Conservation (phyloP, 129 eudicot genomes). For the Cynara cardunculus region DNA sequence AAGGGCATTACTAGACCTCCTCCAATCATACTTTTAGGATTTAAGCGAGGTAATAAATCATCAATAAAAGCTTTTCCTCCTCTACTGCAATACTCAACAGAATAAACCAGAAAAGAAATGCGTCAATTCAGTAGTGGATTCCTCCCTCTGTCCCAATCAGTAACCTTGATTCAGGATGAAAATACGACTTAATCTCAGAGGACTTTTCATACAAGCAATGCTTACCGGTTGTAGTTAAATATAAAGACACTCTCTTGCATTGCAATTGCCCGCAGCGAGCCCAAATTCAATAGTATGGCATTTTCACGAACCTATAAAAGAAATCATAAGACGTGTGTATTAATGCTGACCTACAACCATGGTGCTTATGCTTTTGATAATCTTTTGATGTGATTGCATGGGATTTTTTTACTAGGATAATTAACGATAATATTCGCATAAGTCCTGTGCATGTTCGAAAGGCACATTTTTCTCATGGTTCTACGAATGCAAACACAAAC, state of each 20-base stretch:
- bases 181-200: background rate
- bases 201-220: background rate
- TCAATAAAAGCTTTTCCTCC: slow-evolving; percentile 98
- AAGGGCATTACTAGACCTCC: slow-evolving; percentile 88
- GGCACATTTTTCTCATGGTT: background rate
- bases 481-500: background rate
- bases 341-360: background rate
- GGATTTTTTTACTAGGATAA: no score
- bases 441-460: background rate
- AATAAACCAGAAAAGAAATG: background rate
- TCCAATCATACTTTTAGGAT: slow-evolving; percentile 71
- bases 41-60: slow-evolving; percentile 80
- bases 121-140: background rate
- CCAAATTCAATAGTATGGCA: slow-evolving; percentile 90
- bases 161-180: background rate
- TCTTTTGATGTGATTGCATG: no score
- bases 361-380: background rate
- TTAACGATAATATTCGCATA: no score
- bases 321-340: slow-evolving; percentile 5
- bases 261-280: slow-evolving; percentile 84
- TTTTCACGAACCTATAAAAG: slow-evolving; percentile 78
- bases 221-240: slow-evolving; percentile 86
- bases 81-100: slow-evolving; percentile 45
- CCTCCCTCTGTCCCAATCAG: background rate
- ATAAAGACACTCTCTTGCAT: slow-evolving; percentile 91